Percentiles rank a stretch among this genome's conserved stretches.
Conservation (phyloP, 2,329 filamentous ascomycete genomes). For the Fusarium nygamai region DNA sequence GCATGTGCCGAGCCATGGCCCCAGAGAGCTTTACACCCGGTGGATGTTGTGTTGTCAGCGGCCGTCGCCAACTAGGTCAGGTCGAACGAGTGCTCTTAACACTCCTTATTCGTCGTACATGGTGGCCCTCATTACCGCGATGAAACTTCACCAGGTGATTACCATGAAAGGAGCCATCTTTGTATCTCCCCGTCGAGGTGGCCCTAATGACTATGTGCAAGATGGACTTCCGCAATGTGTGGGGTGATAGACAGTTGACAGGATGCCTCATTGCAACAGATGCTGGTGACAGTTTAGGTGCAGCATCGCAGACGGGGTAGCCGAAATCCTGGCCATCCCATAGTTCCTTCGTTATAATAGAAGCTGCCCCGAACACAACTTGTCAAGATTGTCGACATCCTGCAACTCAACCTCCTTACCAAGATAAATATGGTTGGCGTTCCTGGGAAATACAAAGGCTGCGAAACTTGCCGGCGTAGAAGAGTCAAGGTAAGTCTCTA, state of each 20-base stretch:
- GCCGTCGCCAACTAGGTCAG: slow-evolving; percentile 22
- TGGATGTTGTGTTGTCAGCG: slow-evolving; percentile 41
- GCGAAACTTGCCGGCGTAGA: slow-evolving; percentile 68
- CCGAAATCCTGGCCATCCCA: slow-evolving; percentile 11
- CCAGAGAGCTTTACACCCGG: slow-evolving; percentile 23
- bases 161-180: slow-evolving; percentile 26
- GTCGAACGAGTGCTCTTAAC: slow-evolving; percentile 13
- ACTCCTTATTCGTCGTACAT: slow-evolving; percentile 34
- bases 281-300: slow-evolving; percentile 35
- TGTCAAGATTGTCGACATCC: neutral
- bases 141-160: slow-evolving; percentile 32
- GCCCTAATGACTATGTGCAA: slow-evolving; percentile 8
- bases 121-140: slow-evolving; percentile 36
- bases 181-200: slow-evolving; percentile 13
- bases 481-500: slow-evolving; percentile 64
- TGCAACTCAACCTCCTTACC: neutral
- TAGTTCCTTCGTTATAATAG: slow-evolving; percentile 1
- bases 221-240: slow-evolving; percentile 32
- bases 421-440: slow-evolving; percentile 66
- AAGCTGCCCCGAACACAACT: neutral
- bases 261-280: slow-evolving; percentile 30
- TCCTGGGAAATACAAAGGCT: slow-evolving; percentile 71
- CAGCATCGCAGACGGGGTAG: slow-evolving; percentile 20
- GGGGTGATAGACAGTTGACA: slow-evolving; percentile 33
- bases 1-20: slow-evolving; percentile 16